Base-by-base conservation (phyloP, 2,329 filamentous ascomycete genomes). In the Cladorrhinum sp. region DNA sequence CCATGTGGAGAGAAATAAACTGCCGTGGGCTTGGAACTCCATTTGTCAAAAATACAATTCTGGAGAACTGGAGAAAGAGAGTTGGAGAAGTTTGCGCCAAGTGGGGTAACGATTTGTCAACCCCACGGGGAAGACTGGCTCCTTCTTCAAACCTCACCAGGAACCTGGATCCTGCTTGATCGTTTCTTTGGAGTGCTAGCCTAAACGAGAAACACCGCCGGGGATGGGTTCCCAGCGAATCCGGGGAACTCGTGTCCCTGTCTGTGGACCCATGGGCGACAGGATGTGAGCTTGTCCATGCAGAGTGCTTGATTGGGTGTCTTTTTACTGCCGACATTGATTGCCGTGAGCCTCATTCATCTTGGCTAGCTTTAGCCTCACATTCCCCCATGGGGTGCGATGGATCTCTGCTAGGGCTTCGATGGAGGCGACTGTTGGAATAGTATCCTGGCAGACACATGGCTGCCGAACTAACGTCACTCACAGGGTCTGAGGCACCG, bases 201-300 rank as follows among this genome's bases (percentile, higher is more conserved):
- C 62, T 48, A 62, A 64, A 64, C 16, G 50, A 59, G 62, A 23
- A 64, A 59, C 51, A 60, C 25, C 55, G 48, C 60, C 62, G 62
- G 22, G 50, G 18, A 18, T 1, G 16, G 13, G 18, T 32, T 48
- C 27, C 18, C 22, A 32, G 23, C 38, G n/a, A 18, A 45, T 45
- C n/a, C 38, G 16, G 54, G 25, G 36, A 16, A 18, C 22, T 49
- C 12, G 32, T 24, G n/a, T 22, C 41, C 3, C 16, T 4, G 36
- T 41, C n/a, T 18, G n/a, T 20, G 41, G 20, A 18, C 16, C 41
- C 41, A 13, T 3, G 41, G 41, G 41, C 41, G 41, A 18, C 20
- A 22, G 41, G 18, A 22, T 9, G 23, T 49, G 12, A 53, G 16
- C 4, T 13, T 24, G 25, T n/a, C 25, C 38, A 32, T 32, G 32